phyloP scores from a whole-genome alignment of 495 filamentous ascomycete species.

The Xylaria flabelliformis region DNA sequence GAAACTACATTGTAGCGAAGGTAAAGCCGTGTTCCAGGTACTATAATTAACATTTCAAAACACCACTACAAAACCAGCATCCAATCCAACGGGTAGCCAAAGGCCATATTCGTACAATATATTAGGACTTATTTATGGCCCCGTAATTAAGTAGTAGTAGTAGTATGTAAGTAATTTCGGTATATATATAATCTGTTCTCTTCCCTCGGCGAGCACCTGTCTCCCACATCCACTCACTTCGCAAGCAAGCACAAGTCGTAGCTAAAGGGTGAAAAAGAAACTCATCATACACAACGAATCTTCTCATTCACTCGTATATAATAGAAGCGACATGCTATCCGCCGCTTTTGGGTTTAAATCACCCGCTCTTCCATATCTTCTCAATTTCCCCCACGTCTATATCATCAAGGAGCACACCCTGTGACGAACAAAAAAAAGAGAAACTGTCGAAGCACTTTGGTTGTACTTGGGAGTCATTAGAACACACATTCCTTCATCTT shows the following conservation, averaged over 20 bases:
- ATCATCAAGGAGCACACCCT: constrained; percentile 6
- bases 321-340: neutral
- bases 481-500: neutral
- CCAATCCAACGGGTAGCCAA: neutral
- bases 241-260: neutral
- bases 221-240: neutral
- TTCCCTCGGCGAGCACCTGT: constrained; percentile 2
- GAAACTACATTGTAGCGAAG: neutral
- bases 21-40: too few relatives aligned
- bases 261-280: constrained; percentile 13
- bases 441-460: neutral
- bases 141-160: neutral
- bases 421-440: neutral
- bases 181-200: neutral
- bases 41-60: neutral
- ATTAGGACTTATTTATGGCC: constrained; percentile 15
- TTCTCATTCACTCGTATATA: constrained; percentile 24
- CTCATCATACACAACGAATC: constrained; percentile 11
- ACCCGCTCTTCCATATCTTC: constrained; percentile 4
- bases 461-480: neutral
- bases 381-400: constrained; percentile 14
- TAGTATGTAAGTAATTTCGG: neutral
- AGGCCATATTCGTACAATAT: constrained; percentile 3
- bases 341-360: neutral
- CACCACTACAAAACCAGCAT: neutral